Conservation (phyloP, 2,329 filamentous ascomycete species). For the Calonectria pseudoreteaudii region DNA sequence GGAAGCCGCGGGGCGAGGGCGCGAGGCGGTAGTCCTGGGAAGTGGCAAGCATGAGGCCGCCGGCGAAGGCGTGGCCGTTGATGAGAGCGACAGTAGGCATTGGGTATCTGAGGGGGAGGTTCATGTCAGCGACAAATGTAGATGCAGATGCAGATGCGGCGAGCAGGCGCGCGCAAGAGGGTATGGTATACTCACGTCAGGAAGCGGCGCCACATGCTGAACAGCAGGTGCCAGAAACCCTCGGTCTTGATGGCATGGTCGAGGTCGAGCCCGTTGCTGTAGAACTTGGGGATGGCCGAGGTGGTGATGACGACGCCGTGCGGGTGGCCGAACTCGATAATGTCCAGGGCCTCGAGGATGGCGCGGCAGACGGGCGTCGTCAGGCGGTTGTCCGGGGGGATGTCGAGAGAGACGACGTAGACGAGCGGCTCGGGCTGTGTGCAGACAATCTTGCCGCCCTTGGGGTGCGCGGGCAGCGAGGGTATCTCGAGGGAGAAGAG, state of each 20-base stretch:
- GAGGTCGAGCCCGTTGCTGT: slow-evolving; percentile 85
- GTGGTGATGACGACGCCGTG: slow-evolving; percentile 84
- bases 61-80: slow-evolving; percentile 86
- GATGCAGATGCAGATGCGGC: no score
- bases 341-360: slow-evolving; percentile 78
- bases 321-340: slow-evolving; percentile 74
- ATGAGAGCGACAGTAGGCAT: slow-evolving; percentile 86
- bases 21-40: slow-evolving; percentile 87
- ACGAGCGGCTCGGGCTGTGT: slow-evolving; percentile 69
- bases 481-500: slow-evolving; percentile 66
- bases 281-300: slow-evolving; percentile 81
- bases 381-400: slow-evolving; percentile 81
- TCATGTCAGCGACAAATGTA: background rate
- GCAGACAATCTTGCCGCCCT: slow-evolving; percentile 70
- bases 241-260: slow-evolving; percentile 71
- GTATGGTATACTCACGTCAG: slow-evolving; percentile 45
- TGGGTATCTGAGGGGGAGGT: slow-evolving; percentile 62
- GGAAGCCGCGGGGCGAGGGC: slow-evolving; percentile 76
- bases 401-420: slow-evolving; percentile 79
- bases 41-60: slow-evolving; percentile 84
- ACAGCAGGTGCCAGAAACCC: slow-evolving; percentile 73
- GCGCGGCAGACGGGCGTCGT: slow-evolving; percentile 76
- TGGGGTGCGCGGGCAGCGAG: slow-evolving; percentile 53
- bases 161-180: background rate
- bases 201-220: slow-evolving; percentile 73